Conservation (phyloP, 768 basidiomycete genomes). For the Collybia nuda region DNA sequence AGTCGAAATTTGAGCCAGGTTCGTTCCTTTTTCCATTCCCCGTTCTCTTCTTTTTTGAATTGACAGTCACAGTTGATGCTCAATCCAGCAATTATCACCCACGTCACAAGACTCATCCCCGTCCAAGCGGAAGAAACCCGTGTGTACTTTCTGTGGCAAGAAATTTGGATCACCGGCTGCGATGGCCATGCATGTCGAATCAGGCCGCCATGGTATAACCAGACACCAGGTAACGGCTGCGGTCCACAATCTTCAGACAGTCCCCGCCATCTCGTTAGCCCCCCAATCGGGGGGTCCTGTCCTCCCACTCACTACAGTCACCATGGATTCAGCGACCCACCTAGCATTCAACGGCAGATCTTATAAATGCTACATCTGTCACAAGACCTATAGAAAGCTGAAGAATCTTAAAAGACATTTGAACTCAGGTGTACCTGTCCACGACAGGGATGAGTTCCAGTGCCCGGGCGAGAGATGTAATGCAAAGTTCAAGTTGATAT, state of each 20-base stretch:
- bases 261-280: neutral
- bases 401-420: slow-evolving; percentile 32
- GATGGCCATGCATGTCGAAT: too few relatives aligned
- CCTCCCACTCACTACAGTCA: neutral
- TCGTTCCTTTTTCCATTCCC: too few relatives aligned
- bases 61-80: too few relatives aligned
- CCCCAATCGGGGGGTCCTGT: neutral
- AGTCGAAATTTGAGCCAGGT: too few relatives aligned
- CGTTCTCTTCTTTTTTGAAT: too few relatives aligned
- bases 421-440: slow-evolving; percentile 31
- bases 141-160: too few relatives aligned
- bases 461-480: slow-evolving; percentile 37
- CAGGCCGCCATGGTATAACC: too few relatives aligned
- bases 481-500: slow-evolving; percentile 27
- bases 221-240: too few relatives aligned
- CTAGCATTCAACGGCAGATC: neutral
- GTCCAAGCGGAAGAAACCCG: neutral
- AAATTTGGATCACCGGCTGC: too few relatives aligned
- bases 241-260: neutral
- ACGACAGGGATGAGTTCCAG: slow-evolving; percentile 34
- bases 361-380: slow-evolving; percentile 1
- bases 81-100: too few relatives aligned
- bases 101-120: too few relatives aligned
- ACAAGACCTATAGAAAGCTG: slow-evolving; percentile 26
- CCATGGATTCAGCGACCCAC: neutral